phyloP scores from a whole-genome alignment of 305 asterid genomes.

The Vinca major region DNA sequence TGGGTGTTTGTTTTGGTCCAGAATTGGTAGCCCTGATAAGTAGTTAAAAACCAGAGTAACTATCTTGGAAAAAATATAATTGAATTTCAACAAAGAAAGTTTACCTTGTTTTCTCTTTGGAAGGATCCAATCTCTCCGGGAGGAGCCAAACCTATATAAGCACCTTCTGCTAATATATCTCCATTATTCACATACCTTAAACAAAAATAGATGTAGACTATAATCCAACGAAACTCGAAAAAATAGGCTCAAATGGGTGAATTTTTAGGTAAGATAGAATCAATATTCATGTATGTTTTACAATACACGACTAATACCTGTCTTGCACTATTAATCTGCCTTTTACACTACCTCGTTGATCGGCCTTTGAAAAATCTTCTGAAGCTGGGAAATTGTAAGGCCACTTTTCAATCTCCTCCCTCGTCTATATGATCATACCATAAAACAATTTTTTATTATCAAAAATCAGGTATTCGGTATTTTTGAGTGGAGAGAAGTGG shows the following conservation, averaged over 20 bases:
- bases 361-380: slow-evolving; percentile 36
- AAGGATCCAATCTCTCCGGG: slow-evolving; percentile 59
- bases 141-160: slow-evolving; percentile 59
- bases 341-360: slow-evolving; percentile 37
- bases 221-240: neutral
- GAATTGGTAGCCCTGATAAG: slow-evolving; percentile 63
- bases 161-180: slow-evolving; percentile 28
- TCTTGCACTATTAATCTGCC: slow-evolving; percentile 57
- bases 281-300: too few species aligned
- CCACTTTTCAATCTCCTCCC: slow-evolving; percentile 44
- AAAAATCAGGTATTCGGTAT: neutral
- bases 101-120: slow-evolving; percentile 62
- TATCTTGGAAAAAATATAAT: neutral
- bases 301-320: slow-evolving; percentile 25
- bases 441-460: neutral
- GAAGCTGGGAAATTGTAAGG: slow-evolving; percentile 62
- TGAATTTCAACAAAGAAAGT: neutral
- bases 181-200: slow-evolving; percentile 24
- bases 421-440: slow-evolving; percentile 24
- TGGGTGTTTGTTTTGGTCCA: slow-evolving; percentile 50
- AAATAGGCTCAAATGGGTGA: neutral
- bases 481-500: neutral
- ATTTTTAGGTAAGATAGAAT: too few species aligned
- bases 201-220: neutral
- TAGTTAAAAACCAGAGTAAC: neutral